These are phyloP conservation scores for Trichoderma reesei DNA, from an alignment of 495 filamentous ascomycete genomes.

Conservation along the genomic window DNA sequence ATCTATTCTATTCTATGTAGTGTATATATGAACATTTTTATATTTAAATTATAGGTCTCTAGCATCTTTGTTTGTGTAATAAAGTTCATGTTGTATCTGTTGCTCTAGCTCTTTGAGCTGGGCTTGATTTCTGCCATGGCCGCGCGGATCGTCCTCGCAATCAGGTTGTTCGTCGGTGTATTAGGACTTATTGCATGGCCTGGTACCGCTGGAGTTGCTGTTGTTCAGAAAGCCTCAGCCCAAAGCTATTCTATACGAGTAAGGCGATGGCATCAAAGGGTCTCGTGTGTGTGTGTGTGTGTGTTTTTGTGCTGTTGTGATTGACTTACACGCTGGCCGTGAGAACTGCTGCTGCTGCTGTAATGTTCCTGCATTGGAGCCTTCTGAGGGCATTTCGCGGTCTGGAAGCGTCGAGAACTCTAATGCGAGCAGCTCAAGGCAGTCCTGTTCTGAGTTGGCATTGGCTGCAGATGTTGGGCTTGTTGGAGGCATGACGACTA, in stretches of 20 bases:
- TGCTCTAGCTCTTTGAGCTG: no score
- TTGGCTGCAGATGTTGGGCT: background rate
- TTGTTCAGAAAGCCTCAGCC: background rate
- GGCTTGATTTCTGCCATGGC: constrained; percentile 4
- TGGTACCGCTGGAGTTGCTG: background rate
- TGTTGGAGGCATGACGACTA: background rate
- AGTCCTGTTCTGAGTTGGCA: background rate
- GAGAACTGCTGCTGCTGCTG: background rate
- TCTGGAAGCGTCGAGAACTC: background rate
- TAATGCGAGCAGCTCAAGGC: background rate
- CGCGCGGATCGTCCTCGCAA: background rate
- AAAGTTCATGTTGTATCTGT: no score
- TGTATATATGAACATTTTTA: no score
- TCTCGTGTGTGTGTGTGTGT: no score
- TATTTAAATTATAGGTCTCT: no score
- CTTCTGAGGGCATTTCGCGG: background rate
- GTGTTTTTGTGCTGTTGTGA: background rate
- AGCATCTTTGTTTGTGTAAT: no score
- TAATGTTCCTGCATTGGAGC: background rate
- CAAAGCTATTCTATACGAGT: background rate
- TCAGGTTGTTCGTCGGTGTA: background rate
- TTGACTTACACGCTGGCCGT: background rate
- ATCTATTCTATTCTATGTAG: no score
- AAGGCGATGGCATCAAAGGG: no score
- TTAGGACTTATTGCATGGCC: background rate